Evolutionary conservation across 306 rosid genomes (phyloP).

Genomic region (Dalbergia cochinchinensis): DNA sequence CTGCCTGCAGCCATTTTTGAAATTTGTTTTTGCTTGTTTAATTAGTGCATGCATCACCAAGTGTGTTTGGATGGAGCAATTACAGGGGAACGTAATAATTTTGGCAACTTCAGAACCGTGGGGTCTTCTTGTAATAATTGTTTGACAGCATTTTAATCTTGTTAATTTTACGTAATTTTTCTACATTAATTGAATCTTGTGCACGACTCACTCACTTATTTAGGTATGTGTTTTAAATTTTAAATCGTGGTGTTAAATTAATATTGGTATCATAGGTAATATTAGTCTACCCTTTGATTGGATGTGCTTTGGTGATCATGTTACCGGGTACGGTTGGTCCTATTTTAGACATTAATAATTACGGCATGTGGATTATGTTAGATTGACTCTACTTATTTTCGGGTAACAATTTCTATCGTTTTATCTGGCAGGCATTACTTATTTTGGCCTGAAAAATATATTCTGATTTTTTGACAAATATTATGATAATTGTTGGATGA

Average conservation of each 20-base stretch:
- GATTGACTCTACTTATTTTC: conserved; percentile 33
- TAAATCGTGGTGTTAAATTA: neutral
- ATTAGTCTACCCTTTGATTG: neutral
- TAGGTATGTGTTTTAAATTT: neutral
- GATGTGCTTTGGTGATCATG: conserved; percentile 13
- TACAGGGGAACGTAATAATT: neutral
- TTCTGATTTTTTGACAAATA: too few relatives aligned
- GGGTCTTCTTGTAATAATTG: neutral
- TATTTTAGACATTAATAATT: conserved; percentile 35
- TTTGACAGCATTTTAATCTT: neutral
- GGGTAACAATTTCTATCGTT: conserved; percentile 2
- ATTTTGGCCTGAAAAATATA: conserved; percentile 24
- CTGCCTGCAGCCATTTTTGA: conserved; percentile 16
- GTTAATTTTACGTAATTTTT: neutral
- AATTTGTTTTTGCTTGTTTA: neutral
- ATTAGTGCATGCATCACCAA: neutral
- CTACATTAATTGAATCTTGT: neutral
- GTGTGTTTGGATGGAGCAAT: too few relatives aligned
- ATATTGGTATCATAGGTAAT: neutral
- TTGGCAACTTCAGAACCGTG: neutral
- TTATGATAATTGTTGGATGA: too few relatives aligned
- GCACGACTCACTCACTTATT: neutral
- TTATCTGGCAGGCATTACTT: conserved; percentile 45
- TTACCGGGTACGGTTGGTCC: conserved; percentile 36
- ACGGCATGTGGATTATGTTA: conserved; percentile 32